Percentiles rank a stretch among this genome's conserved stretches.
Conservation (phyloP, 2,329 filamentous ascomycete species). For the Colletotrichum sp. region DNA sequence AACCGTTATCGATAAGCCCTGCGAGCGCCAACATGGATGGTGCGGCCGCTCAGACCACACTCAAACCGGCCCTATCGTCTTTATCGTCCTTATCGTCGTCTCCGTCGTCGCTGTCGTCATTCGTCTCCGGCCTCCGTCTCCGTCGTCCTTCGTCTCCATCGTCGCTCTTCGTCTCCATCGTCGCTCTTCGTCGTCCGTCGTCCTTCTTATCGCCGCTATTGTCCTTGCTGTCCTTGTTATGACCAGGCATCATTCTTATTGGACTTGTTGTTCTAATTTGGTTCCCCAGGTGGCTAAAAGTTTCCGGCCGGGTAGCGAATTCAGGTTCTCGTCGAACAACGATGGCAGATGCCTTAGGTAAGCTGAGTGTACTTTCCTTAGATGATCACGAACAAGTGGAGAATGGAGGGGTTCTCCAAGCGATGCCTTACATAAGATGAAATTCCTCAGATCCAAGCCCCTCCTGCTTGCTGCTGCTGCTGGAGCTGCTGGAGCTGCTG, state of each 20-base stretch:
- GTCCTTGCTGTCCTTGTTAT: not conserved
- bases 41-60: conserved; percentile 1
- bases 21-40: not conserved
- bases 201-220: not conserved
- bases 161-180: no score
- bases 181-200: not conserved
- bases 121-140: no score
- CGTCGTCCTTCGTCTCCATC: no score
- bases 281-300: not conserved
- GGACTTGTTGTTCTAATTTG: no score
- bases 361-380: not conserved
- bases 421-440: not conserved
- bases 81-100: not conserved
- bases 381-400: not conserved
- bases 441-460: not conserved
- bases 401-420: not conserved
- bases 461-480: not conserved
- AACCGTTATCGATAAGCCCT: conserved; percentile 19
- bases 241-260: no score
- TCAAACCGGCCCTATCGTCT: not conserved
- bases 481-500: not conserved
- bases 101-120: no score
- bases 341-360: not conserved
- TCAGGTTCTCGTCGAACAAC: no score
- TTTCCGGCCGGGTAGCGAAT: not conserved